These are phyloP conservation scores for Drechslerella stenobrocha DNA, from an alignment of 2,329 filamentous ascomycete genomes.

Conservation along the genomic window DNA sequence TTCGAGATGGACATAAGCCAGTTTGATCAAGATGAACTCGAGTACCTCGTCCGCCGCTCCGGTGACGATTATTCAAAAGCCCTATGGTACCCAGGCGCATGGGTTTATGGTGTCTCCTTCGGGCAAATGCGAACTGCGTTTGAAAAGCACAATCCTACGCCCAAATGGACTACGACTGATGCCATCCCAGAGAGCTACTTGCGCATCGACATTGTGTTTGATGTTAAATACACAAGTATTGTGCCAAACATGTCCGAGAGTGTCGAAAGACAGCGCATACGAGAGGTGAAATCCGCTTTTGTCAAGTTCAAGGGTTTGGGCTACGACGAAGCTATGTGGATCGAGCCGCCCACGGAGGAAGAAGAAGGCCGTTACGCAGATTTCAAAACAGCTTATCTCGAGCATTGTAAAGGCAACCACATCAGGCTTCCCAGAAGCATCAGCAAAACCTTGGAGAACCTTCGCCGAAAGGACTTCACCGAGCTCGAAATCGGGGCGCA, in stretches of 20 bases:
- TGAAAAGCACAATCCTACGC: conserved; percentile 67
- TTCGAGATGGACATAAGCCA: conserved; percentile 57
- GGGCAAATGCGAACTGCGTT: conserved; percentile 73
- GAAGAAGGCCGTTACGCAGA: conserved; percentile 69
- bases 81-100: conserved; percentile 83
- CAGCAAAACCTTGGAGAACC: conserved; percentile 68
- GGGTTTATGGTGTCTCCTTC: conserved; percentile 75
- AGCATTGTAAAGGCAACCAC: conserved; percentile 79
- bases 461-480: conserved; percentile 68
- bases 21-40: conserved; percentile 75
- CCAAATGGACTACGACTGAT: conserved; percentile 71
- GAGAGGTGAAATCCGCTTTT: conserved; percentile 71
- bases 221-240: conserved; percentile 69
- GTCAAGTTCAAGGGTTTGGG: conserved; percentile 92
- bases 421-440: conserved; percentile 68
- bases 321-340: conserved; percentile 69
- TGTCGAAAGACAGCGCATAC: conserved; percentile 70
- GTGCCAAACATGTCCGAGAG: conserved; percentile 60
- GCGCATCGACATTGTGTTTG: conserved; percentile 83
- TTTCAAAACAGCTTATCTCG: conserved; percentile 79
- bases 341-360: conserved; percentile 49
- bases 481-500: conserved; percentile 69
- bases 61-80: conserved; percentile 77
- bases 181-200: conserved; percentile 87
- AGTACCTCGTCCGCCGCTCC: conserved; percentile 91